phyloP scores from a whole-genome alignment of 2,329 filamentous ascomycete genomes.

The Fusarium abutilonis region DNA sequence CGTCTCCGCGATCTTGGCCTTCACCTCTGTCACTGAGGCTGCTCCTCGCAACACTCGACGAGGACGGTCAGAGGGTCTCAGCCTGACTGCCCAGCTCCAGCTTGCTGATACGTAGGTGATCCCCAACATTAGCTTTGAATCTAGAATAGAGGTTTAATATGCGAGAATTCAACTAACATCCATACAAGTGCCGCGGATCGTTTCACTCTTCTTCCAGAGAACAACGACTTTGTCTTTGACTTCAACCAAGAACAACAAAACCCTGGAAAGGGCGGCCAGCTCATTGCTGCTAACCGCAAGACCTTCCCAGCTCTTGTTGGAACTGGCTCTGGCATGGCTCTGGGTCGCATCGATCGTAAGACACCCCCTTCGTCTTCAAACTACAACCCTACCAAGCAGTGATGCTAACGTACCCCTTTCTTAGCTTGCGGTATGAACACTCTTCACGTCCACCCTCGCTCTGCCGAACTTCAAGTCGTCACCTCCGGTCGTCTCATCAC shows the following conservation, averaged over 20 bases:
- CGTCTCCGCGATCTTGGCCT: constrained; percentile 53
- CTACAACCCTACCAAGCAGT: background rate
- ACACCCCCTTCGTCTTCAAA: background rate
- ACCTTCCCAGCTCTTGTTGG: constrained; percentile 66
- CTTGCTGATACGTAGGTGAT: constrained; percentile 52
- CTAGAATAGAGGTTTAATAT: background rate
- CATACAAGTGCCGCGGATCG: constrained; percentile 54
- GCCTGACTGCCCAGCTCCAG: constrained; percentile 52
- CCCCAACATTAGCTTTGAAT: background rate
- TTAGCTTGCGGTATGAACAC: constrained; percentile 66
- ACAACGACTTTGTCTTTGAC: constrained; percentile 61
- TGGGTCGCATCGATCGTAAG: constrained; percentile 59
- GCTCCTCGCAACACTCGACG: constrained; percentile 37
- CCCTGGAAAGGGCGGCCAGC: constrained; percentile 55
- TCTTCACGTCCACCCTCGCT: constrained; percentile 65
- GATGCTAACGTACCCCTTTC: constrained; percentile 29
- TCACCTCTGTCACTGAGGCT: constrained; percentile 48
- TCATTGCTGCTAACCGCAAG: constrained; percentile 64
- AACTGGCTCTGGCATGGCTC: constrained; percentile 60
- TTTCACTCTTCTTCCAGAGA: constrained; percentile 54
- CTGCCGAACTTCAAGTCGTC: constrained; percentile 63
- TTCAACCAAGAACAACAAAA: constrained; percentile 51
- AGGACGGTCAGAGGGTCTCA: constrained; percentile 36
- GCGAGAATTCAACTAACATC: constrained; percentile 23
- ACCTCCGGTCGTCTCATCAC: constrained; percentile 59